Base-by-base conservation (phyloP, 148 eudicot genomes). In the Agrostemma githago region DNA sequence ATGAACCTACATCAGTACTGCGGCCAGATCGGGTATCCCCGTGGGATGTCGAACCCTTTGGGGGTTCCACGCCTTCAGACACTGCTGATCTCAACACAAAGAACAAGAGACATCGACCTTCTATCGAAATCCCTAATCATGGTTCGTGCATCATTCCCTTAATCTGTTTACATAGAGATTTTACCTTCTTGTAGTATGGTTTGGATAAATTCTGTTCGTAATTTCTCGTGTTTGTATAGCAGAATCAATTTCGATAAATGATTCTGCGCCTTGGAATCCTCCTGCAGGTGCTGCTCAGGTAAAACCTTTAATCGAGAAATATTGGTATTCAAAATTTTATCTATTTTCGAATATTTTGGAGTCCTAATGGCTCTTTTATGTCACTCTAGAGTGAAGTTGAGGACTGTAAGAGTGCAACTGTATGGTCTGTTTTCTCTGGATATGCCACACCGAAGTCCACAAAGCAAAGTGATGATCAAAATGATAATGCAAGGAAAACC, bases 11-110 rank as follows among this genome's bases (percentile, higher is more conserved):
- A 57, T 84, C 92, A 41, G 88, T 89, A 73, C 72, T 72, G 62
- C 89, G 99, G 80, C 96, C 96, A 4, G 99, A 90, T 43, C 85
- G 91, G 78, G 96, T 95, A 76, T 95, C 99, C 41, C 91, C 96
- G 19, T 95, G 97, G 97, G 99, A 95, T 69, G 90, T 95, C 5
- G 99, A 95, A 73, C 88, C 97, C 8, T 88, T 92, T 83, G 86
- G 81, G 70, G 81, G 89, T 73, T 76, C 92, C 43, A 58, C 79
- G 20, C 87, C 90, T 65, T 54, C 84, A 34, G 84, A 80, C 57
- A 74, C 72, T 26, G 62, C 72, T 60, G 96, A 86, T 79, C 79
- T 88, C 62, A 73, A 64, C 62, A 63, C 64, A 20, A 89, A 91
- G 81, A 87, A 77, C 76, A 95, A 95, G 83, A 88, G 89, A 77